phyloP scores from a whole-genome alignment of 2,329 filamentous ascomycete genomes.

The Metarhizium rileyi region DNA sequence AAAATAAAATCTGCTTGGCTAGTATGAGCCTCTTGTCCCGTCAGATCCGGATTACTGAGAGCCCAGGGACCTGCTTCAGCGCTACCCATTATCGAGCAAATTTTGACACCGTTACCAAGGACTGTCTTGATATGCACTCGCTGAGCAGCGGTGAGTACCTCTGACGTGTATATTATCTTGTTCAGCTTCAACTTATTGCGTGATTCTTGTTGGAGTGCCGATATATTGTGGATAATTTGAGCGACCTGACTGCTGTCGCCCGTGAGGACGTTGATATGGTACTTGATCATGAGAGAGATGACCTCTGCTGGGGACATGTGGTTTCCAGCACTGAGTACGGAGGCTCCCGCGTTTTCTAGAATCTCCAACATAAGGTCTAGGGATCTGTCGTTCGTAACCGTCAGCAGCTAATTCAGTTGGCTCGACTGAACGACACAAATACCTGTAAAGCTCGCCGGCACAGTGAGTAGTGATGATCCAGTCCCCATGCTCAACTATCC shows the following conservation, averaged over 20 bases:
- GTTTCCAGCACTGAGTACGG: conserved; percentile 26
- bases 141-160: conserved; percentile 25
- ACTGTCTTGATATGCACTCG: conserved; percentile 19
- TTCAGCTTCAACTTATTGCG: conserved; percentile 19
- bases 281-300: conserved; percentile 18
- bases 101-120: conserved; percentile 20
- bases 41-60: conserved; percentile 20
- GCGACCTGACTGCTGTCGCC: conserved; percentile 30
- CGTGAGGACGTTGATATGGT: conserved; percentile 26
- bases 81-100: conserved; percentile 31
- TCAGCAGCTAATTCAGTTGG: background rate
- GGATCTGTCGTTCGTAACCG: conserved; percentile 13
- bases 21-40: conserved; percentile 3
- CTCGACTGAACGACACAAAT: background rate
- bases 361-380: conserved; percentile 30
- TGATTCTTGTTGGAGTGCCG: conserved; percentile 14
- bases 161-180: conserved; percentile 36
- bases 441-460: conserved; percentile 29
- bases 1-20: conserved; percentile 25
- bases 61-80: conserved; percentile 33
- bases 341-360: conserved; percentile 30
- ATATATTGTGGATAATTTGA: conserved; percentile 25
- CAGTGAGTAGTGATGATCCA: conserved; percentile 29
- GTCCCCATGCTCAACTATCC: conserved; percentile 24
- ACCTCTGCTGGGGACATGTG: conserved; percentile 17